These are phyloP conservation scores for Chrysanthemum makinoi DNA, from an alignment of 129 eudicot genomes.

Conservation along the genomic window DNA sequence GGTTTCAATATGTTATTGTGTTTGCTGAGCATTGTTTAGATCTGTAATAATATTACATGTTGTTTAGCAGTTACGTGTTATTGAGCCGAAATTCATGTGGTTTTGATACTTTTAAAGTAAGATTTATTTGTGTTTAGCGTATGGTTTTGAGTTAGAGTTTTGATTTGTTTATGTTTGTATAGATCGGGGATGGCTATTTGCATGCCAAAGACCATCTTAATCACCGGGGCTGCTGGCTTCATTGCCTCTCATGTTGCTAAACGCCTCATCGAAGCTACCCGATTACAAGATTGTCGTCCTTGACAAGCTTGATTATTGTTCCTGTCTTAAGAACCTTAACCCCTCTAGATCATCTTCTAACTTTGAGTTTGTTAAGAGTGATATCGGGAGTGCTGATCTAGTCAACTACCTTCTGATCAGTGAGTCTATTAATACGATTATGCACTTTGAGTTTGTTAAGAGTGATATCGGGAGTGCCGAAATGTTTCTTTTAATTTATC, in stretches of 20 bases:
- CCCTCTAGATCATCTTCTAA: conserved; percentile 84
- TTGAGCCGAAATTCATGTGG: too few relatives aligned
- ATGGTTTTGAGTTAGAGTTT: not conserved
- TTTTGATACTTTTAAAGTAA: too few relatives aligned
- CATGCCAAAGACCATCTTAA: conserved; percentile 88
- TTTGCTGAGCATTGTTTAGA: too few relatives aligned
- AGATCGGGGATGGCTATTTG: conserved; percentile 59
- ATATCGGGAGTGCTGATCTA: conserved; percentile 92
- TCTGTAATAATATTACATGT: too few relatives aligned
- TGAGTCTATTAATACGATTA: conserved; percentile 85
- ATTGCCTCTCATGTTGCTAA: conserved; percentile 98
- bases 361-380: conserved; percentile 91
- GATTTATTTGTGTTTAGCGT: conserved; percentile 4
- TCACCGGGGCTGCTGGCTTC: conserved; percentile 92
- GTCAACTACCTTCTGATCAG: conserved; percentile 91
- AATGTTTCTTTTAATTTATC: not conserved
- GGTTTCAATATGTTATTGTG: too few relatives aligned
- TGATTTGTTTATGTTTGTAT: conserved; percentile 28
- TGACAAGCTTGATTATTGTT: conserved; percentile 99
- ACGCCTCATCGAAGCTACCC: conserved; percentile 83
- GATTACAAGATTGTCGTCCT: conserved; percentile 98
- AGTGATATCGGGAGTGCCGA: too few relatives aligned
- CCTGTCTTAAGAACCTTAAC: conserved; percentile 73
- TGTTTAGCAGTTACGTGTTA: too few relatives aligned
- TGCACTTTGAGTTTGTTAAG: conserved; percentile 63